These are phyloP conservation scores for Ilyonectria robusta DNA, from an alignment of 2,329 filamentous ascomycete species.

Conservation along the genomic window DNA sequence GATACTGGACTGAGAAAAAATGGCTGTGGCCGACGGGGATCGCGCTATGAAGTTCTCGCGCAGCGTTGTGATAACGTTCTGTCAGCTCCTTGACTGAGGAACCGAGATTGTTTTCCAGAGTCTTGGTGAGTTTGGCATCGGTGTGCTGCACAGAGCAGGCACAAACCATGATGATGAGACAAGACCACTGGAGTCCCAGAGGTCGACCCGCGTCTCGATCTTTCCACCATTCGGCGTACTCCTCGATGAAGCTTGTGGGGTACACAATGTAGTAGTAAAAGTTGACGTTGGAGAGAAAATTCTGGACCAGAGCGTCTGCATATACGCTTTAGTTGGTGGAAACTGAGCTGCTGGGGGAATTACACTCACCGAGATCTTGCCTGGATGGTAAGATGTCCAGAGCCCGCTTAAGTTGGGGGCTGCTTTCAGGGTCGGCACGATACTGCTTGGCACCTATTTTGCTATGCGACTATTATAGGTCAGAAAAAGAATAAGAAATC, in stretches of 20 bases:
- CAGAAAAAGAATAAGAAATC: background rate
- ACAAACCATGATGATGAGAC: constrained; percentile 56
- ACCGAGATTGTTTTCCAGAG: constrained; percentile 50
- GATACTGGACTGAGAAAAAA: constrained; percentile 52
- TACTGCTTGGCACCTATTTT: constrained; percentile 9
- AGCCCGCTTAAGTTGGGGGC: constrained; percentile 51
- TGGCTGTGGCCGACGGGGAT: constrained; percentile 53
- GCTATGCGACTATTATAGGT: constrained; percentile 29
- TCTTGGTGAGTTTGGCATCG: constrained; percentile 47
- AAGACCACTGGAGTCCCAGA: constrained; percentile 55
- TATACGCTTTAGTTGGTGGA: constrained; percentile 5
- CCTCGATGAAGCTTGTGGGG: constrained; percentile 52
- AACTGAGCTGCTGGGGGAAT: background rate
- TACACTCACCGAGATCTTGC: constrained; percentile 50
- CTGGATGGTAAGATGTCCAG: constrained; percentile 51
- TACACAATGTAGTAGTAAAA: constrained; percentile 58
- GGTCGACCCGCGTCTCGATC: constrained; percentile 47
- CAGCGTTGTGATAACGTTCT: constrained; percentile 52
- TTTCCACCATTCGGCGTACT: constrained; percentile 55
- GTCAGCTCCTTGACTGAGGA: constrained; percentile 47
- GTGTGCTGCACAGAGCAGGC: constrained; percentile 55
- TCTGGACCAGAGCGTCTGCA: constrained; percentile 54
- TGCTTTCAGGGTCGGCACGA: constrained; percentile 35
- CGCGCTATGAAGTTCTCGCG: constrained; percentile 50
- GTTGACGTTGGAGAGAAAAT: constrained; percentile 56